A percentile compares a stretch with the other conserved stretches of the same genome.
Evolutionary conservation across 768 basidiomycete species (phyloP).

Genomic region (Leucocoprinus leucothites): DNA sequence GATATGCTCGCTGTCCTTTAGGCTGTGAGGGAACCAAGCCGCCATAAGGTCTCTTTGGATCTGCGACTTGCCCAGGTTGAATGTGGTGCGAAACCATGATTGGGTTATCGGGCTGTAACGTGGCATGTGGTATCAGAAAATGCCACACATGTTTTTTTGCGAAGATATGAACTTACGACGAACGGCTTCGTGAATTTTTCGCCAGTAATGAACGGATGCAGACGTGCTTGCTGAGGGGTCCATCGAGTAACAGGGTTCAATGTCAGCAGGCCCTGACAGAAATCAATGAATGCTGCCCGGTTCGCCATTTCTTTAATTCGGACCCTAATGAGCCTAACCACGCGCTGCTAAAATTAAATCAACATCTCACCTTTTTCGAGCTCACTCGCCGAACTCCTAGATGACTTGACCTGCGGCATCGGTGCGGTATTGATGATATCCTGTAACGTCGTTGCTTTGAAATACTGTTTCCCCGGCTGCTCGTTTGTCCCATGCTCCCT

Average conservation of each 20-base stretch:
- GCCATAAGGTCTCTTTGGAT: conserved; percentile 89
- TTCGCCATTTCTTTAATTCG: conserved; percentile 82
- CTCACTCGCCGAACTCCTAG: conserved; percentile 66
- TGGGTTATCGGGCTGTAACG: conserved; percentile 51
- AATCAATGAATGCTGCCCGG: conserved; percentile 94
- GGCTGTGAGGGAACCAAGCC: conserved; percentile 89
- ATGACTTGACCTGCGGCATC: conserved; percentile 82
- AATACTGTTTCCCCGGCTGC: conserved; percentile 98
- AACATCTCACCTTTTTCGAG: conserved; percentile 77
- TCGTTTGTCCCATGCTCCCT: conserved; percentile 94
- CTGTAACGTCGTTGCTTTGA: conserved; percentile 88
- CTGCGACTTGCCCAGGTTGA: conserved; percentile 33
- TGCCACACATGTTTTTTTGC: neutral
- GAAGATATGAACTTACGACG: conserved; percentile 47
- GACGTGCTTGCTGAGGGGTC: conserved; percentile 94
- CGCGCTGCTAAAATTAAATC: conserved; percentile 4
- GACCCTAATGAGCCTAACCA: conserved; percentile 2
- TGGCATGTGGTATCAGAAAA: neutral
- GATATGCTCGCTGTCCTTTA: conserved; percentile 81
- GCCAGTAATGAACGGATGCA: conserved; percentile 97
- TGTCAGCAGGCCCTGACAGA: conserved; percentile 91
- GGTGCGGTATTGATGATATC: conserved; percentile 97
- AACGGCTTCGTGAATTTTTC: conserved; percentile 92
- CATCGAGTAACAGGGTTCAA: conserved; percentile 94
- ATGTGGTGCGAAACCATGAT: conserved; percentile 23